A percentile compares a stretch with the other conserved stretches of the same genome.
phyloP scores from a whole-genome alignment of 139 green algal genomes.

The Haematococcus lacustris region DNA sequence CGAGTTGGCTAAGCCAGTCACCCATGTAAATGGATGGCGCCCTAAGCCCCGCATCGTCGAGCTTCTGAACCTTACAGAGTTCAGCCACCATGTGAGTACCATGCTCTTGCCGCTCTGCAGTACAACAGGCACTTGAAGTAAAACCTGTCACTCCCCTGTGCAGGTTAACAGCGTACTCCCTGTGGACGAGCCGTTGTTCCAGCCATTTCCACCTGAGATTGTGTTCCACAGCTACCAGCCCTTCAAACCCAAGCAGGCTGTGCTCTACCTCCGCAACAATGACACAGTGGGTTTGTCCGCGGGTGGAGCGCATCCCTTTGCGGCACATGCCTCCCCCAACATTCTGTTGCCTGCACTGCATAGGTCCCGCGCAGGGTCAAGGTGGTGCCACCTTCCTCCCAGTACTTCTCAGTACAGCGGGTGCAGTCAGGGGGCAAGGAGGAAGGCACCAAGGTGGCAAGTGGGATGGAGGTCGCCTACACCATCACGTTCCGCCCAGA shows the following conservation, averaged over 20 bases:
- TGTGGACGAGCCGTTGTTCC: slow-evolving; percentile 70
- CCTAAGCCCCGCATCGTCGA: slow-evolving; percentile 61
- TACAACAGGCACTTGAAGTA: too few species aligned
- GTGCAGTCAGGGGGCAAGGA: slow-evolving; percentile 18
- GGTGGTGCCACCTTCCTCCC: slow-evolving; percentile 40
- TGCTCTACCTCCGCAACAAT: slow-evolving; percentile 70
- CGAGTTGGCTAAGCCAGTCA: slow-evolving; percentile 22
- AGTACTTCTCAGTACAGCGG: slow-evolving; percentile 44
- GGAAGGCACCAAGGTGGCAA: slow-evolving; percentile 54
- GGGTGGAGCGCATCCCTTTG: not conserved
- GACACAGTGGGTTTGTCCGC: slow-evolving; percentile 42
- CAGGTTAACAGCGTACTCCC: slow-evolving; percentile 52
- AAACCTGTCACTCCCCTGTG: too few species aligned
- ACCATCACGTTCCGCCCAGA: slow-evolving; percentile 14
- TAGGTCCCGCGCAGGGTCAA: slow-evolving; percentile 62
- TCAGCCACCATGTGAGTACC: slow-evolving; percentile 58
- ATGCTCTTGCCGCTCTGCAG: too few species aligned
- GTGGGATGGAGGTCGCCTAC: slow-evolving; percentile 61
- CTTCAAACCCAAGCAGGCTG: slow-evolving; percentile 51
- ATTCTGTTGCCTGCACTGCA: slow-evolving; percentile 7
- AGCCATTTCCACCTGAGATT: slow-evolving; percentile 66
- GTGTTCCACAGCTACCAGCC: slow-evolving; percentile 56
- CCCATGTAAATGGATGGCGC: slow-evolving; percentile 41
- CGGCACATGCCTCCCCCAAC: too few species aligned
- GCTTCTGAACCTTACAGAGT: slow-evolving; percentile 62